Evolutionary conservation across 768 basidiomycete genomes (phyloP).

Genomic region (Leucosporidium yakuticum): DNA sequence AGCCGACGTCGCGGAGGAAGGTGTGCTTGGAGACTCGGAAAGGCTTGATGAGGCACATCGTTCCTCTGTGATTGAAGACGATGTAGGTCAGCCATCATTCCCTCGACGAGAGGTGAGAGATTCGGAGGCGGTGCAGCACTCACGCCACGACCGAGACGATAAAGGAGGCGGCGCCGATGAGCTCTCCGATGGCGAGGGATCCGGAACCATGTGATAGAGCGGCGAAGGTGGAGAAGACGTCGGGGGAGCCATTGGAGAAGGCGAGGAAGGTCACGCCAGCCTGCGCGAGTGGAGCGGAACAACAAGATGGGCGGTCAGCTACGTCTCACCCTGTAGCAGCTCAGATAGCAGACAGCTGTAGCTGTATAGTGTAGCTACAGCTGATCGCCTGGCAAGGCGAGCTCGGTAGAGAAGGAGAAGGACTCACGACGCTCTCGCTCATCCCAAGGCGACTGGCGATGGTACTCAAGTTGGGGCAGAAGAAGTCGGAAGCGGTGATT

Average conservation of each 20-base stretch:
- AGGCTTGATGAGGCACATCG: slow-evolving; percentile 95
- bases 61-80: slow-evolving; percentile 48
- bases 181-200: slow-evolving; percentile 84
- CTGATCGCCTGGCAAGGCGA: no score
- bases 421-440: slow-evolving; percentile 65
- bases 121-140: background rate
- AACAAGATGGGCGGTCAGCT: background rate
- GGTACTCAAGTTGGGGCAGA: slow-evolving; percentile 84
- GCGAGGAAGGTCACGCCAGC: slow-evolving; percentile 96
- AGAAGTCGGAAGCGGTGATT: slow-evolving; percentile 92
- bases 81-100: background rate
- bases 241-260: slow-evolving; percentile 94
- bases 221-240: slow-evolving; percentile 91
- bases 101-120: background rate
- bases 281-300: slow-evolving; percentile 5
- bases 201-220: slow-evolving; percentile 81
- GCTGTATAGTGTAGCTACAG: background rate
- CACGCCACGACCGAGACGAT: slow-evolving; percentile 86
- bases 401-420: background rate
- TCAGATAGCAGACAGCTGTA: background rate
- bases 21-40: slow-evolving; percentile 73
- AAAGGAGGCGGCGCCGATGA: slow-evolving; percentile 91
- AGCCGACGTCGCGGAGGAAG: slow-evolving; percentile 89
- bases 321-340: background rate
- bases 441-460: slow-evolving; percentile 77